Evolutionary conservation across 192 early-diverging fungal species (phyloP), one percentile per base, ranked within the genome.

Genomic region (Podochytrium sp.): DNA sequence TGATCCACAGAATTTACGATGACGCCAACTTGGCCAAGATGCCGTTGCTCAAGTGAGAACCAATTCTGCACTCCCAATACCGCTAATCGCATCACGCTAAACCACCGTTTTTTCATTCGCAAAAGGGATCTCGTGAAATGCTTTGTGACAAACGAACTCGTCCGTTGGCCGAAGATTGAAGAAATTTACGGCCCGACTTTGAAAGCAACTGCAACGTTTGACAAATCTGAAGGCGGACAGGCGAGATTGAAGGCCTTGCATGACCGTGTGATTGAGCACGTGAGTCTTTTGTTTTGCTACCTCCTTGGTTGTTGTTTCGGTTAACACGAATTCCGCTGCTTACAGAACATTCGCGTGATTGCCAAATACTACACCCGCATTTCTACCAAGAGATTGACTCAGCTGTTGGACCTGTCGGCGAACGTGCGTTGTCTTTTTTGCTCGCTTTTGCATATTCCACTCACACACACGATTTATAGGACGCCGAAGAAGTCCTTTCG

Each of bases 281-380:
- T 92, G 85, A 34, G 87, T 76, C 2, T n/a, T 37, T 10, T 57
- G 55, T 61, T 16, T 25, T 76, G 0, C 1, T 67, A 20, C 1
- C 43, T 60, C 41, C 39, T 2, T 30, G 57, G 14, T 34, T 18
- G 37, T 71, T 25, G 39, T 25, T 20, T 7, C n/a, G 23, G 3
- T 43, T 25, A 2, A 10, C 5, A 18, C 33, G 73, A 50, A 75
- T 35, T 64, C 56, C 37, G 18, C 2, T 58, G 37, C 12, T 25
- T 39, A 12, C 39, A 87, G 89, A 99, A 99, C 80, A 91, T 98
- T 67, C 93, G 98, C 6, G 95, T 99, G 1, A 89, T 99, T 76
- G 93, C 96, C 43, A 92, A 93, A 76, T 99, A 98, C 82, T 99
- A 99, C 76, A 92, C 89, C 37, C 90, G 94, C 33, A 92, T 97